Evolutionary conservation across 1,139 yeast genomes (phyloP), one percentile per base, ranked within the genome.

Genomic region (Pichia sp.): DNA sequence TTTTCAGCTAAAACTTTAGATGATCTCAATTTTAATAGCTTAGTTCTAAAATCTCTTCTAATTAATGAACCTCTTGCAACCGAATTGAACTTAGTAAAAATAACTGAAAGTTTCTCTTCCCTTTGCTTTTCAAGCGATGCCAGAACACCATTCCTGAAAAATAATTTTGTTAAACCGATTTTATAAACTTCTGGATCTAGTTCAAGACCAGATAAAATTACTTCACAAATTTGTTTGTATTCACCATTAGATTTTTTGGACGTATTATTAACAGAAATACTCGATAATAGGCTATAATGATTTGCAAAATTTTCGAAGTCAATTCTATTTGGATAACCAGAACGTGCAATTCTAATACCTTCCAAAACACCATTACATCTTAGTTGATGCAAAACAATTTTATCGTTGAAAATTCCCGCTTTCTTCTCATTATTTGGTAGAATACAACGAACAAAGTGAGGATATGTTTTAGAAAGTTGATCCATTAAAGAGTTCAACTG

Each of bases 301-400:
- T 73, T 77, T 53, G 79, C 80, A 69, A 95, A 93, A 52, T 89
- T 95, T 45, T 83, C 79, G 67, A 91, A 93, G 47, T 84, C 80
- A 66, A 93, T 80, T 59, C 97, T 79, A 68, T 95, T 95, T 1
- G 99, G 99, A 66, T 87, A 95, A 3, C 99, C 99, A 18, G 96
- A 91, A 59, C 99, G 77, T 0, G 98, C 96, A 57, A 95, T 93
- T 69, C 99, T 78, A 44, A 95, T 95, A 58, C 99, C 99, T 73
- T 95, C 99, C 48, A 95, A 72, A 16, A 95, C 99, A 77, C 99
- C 99, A 66, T 95, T 95, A 67, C 98, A 95, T 57, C 97, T 77
- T 56, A 95, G 75, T 69, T 95, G 99, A 55, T 87, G 93, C 49
- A 93, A 73, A 5, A 95, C 96, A 42, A 95, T 72, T 33, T 70